Conservation (phyloP, 1,284 basidiomycete genomes). For the Coriolopsis trogii region DNA sequence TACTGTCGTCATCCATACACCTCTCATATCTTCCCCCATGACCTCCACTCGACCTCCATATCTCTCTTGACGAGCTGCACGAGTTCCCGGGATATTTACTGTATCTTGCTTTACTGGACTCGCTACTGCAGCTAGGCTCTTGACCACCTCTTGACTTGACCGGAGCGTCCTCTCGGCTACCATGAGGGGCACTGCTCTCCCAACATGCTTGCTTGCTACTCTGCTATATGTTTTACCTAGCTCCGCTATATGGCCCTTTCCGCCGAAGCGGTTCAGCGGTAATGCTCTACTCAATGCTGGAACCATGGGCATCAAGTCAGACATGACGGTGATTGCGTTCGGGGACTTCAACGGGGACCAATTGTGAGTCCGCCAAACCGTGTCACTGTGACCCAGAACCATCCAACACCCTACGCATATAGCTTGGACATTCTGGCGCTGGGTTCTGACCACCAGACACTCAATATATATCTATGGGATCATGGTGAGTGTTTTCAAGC, state of each 20-base stretch:
- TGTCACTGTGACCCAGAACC: neutral
- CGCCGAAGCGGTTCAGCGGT: constrained; percentile 82
- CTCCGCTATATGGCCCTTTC: constrained; percentile 74
- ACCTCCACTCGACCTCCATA: no score
- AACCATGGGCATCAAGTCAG: constrained; percentile 73
- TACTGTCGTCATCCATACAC: no score
- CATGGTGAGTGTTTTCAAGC: constrained; percentile 70
- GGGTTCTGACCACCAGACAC: constrained; percentile 68
- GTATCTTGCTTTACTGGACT: no score
- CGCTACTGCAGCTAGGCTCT: no score
- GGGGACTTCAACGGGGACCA: constrained; percentile 97
- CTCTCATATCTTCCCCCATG: no score
- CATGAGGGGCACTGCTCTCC: neutral
- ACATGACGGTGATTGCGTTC: constrained; percentile 81
- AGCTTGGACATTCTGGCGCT: constrained; percentile 86
- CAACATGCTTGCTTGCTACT: neutral
- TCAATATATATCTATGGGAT: constrained; percentile 84
- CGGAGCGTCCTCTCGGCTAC: no score
- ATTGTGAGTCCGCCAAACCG: constrained; percentile 59
- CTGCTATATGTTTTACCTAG: constrained; percentile 2
- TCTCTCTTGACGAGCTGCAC: no score
- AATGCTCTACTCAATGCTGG: constrained; percentile 87
- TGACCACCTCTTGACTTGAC: no score
- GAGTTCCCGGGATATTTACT: no score
- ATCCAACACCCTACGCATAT: constrained; percentile 5